A percentile compares a stretch with the other conserved stretches of the same genome.
These are phyloP conservation scores for Penicillium sclerotigenum DNA, from an alignment of 2,329 filamentous ascomycete species.

Conservation along the genomic window DNA sequence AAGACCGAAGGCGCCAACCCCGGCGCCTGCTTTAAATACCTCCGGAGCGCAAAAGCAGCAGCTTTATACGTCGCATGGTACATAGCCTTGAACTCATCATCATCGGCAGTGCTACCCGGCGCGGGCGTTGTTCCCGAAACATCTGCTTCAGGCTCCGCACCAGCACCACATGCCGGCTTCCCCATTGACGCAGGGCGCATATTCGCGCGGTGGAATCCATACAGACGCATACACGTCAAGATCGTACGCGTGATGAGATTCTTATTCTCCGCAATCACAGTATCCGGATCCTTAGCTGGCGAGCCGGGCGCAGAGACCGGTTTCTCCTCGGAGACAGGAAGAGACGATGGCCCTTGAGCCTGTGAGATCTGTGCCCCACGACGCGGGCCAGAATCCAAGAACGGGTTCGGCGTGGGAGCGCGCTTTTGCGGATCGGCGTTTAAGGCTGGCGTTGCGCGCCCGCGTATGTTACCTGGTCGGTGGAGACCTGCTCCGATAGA, in stretches of 20 bases:
- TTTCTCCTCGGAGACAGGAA: slow-evolving; percentile 17
- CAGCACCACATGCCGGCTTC: slow-evolving; percentile 6
- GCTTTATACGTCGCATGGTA: slow-evolving; percentile 46
- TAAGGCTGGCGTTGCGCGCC: slow-evolving; percentile 8
- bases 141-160: slow-evolving; percentile 14
- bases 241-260: slow-evolving; percentile 43
- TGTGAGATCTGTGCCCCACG: slow-evolving; percentile 8
- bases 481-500: slow-evolving; percentile 31
- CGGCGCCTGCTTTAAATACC: slow-evolving; percentile 33
- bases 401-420: slow-evolving; percentile 26
- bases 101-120: slow-evolving; percentile 30
- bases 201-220: slow-evolving; percentile 40
- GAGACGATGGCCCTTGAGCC: slow-evolving; percentile 13
- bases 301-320: slow-evolving; percentile 15
- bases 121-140: slow-evolving; percentile 10
- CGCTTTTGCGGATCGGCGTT: slow-evolving; percentile 23
- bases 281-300: slow-evolving; percentile 28
- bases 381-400: slow-evolving; percentile 20
- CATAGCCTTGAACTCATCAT: slow-evolving; percentile 45
- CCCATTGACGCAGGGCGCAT: slow-evolving; percentile 19
- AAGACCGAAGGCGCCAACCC: slow-evolving; percentile 24
- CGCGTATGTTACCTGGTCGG: slow-evolving; percentile 18
- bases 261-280: slow-evolving; percentile 39
- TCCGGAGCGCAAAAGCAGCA: slow-evolving; percentile 42
- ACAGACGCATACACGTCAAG: slow-evolving; percentile 44